Base-by-base conservation (phyloP, 2,329 filamentous ascomycete genomes). In the Alternaria rosae region DNA sequence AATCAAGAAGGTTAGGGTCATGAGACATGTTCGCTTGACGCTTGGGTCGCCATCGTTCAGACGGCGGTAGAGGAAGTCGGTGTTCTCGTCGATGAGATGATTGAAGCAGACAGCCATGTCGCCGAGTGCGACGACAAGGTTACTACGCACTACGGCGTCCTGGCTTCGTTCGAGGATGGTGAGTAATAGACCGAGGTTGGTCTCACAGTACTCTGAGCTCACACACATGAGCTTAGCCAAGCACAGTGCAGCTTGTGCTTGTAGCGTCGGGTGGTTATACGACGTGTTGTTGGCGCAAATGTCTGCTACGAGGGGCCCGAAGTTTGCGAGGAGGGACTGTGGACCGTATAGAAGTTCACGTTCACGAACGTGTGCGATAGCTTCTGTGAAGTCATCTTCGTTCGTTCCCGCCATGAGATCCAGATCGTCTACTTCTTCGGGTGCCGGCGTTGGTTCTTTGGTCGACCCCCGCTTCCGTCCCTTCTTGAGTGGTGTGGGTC, bases 21-120 rank as follows among this genome's bases (percentile, higher is more conserved):
- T 99, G 21, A 99, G 86, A 80, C 95, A 99, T 0, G 96, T 99
- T 11, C 95, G 89, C 85, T 98, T 99, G 64, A 99, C 95, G 3
- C 91, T 94, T 21, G 89, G 88, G 71, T 97, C 94, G 15, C 87
- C 84, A 75, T 99, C 96, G 15, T 95, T 96, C 8, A 99, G 86
- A 17, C 96, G 89, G 20, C 95, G 90, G 81, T 99, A 99, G 43
- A 99, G 81, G 83, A 98, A 99, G 78, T 99, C 95, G 0, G 95
- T 99, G 80, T 99, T 98, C 81, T 99, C 96, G 76, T 99, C 96
- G 70, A 99, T 97, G 52, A 99, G 87, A 76, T 99, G 95, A 76
- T 99, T 99, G 86, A 99, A 99, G 86, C 94, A 97, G 21, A 99
- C 95, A 0, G 96, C 96, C 95, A 99, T 99, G 77, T 99, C 95